phyloP scores from a whole-genome alignment of 1,284 basidiomycete species.

The Boletus subluridellus region DNA sequence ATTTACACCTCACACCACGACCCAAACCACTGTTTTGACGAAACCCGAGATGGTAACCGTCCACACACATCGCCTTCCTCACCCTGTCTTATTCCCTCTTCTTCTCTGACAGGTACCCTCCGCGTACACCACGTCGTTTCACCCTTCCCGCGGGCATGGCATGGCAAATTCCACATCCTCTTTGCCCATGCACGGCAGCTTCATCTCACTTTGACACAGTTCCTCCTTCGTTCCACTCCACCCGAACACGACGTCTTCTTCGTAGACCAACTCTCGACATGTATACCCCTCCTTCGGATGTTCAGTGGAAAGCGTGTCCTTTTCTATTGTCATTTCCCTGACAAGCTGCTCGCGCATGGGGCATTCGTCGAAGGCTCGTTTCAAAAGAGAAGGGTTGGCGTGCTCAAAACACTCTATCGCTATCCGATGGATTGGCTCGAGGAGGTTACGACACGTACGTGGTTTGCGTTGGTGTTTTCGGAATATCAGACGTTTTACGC shows the following conservation, averaged over 20 bases:
- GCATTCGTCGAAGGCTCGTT: constrained; percentile 59
- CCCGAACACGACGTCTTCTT: constrained; percentile 81
- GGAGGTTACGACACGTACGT: constrained; percentile 83
- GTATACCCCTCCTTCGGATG: constrained; percentile 77
- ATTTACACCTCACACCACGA: constrained; percentile 96
- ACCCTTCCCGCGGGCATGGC: constrained; percentile 76
- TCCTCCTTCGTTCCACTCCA: constrained; percentile 50
- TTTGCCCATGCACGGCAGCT: constrained; percentile 89
- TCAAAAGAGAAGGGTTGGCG: constrained; percentile 39
- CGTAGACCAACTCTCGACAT: constrained; percentile 92
- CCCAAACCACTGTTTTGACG: constrained; percentile 79
- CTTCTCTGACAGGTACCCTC: constrained; percentile 64
- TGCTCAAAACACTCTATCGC: constrained; percentile 76
- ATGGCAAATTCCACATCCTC: constrained; percentile 80
- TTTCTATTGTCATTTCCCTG: constrained; percentile 98
- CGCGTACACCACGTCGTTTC: constrained; percentile 73
- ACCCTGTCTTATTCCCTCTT: background rate
- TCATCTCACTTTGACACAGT: constrained; percentile 57
- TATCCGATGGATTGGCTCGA: constrained; percentile 89
- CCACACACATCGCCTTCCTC: background rate
- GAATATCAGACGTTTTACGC: background rate
- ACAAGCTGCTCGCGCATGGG: constrained; percentile 84
- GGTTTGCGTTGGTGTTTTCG: background rate
- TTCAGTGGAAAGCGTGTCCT: constrained; percentile 74
- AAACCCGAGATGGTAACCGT: constrained; percentile 77